Evolutionary conservation across 768 basidiomycete species (phyloP), one percentile per base, ranked within the genome.

Genomic region (Lyophyllum atratum): DNA sequence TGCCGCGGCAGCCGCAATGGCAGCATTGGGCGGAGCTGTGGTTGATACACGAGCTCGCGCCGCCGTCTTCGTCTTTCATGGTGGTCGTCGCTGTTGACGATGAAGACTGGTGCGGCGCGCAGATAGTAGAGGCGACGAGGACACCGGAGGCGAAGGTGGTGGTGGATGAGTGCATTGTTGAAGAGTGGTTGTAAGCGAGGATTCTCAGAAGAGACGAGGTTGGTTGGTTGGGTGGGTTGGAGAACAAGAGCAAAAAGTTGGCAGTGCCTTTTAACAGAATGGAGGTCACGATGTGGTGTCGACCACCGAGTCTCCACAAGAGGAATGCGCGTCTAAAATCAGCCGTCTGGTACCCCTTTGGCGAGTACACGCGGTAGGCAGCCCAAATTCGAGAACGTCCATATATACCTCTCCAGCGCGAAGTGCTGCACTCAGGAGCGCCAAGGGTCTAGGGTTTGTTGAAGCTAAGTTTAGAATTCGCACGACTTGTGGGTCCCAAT

Each of bases 1-100:
- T 67, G 37, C 86, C 87, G 64, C 88, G 84, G 77, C 78, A 86
- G 63, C 87, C 87, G 60, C 89, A 90, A 69, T 89, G 86, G 78
- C 86, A 89, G 74, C 89, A 90, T 69, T 89, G 87, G 58, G 89
- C n/a, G n/a, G 83, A 77, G 75, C 80, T 84, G 64, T 78, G 75
- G 75, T 83, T 74, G 51, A 77, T 68, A 33, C 73, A 67, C 48
- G 72, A 59, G 58, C 61, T 52, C 58, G 71, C 59, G 60, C 69
- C 70, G 37, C 66, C 64, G 50, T 58, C 56, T 12, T 65, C 49
- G 15, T 37, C 53, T n/a, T 58, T 34, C 34, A 54, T 45, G 28
- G 49, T 29, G 40, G 34, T 54, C n/a, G 56, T 39, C 48, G 63
- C 61, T 53, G 64, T 37, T 11, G 69, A 55, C 42, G 70, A 65